Conservation (phyloP, 371 early-diverging fungal species). For the Rhizomucor miehei region DNA sequence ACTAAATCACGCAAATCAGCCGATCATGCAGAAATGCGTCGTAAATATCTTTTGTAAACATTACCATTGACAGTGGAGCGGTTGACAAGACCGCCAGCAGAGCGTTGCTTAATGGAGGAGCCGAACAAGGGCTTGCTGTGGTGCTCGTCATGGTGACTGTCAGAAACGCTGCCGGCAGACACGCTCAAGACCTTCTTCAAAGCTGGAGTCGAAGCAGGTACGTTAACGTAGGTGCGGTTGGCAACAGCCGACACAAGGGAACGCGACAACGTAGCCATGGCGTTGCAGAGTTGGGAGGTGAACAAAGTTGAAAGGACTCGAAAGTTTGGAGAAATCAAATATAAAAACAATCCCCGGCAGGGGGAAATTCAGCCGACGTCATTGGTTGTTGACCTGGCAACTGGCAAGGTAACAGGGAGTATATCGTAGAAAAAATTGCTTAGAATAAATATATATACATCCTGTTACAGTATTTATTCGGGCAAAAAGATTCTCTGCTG, state of each 20-base stretch:
- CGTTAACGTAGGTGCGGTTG: constrained; percentile 43
- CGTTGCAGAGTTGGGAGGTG: no score
- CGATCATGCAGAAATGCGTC: not conserved
- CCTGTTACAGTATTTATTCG: no score
- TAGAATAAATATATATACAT: no score
- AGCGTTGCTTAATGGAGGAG: constrained; percentile 27
- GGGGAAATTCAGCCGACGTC: no score
- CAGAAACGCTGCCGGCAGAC: constrained; percentile 21
- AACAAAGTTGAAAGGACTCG: no score
- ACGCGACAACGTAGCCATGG: constrained; percentile 50
- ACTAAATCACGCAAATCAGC: constrained; percentile 10
- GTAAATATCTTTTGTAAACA: constrained; percentile 1
- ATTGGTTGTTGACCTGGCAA: no score
- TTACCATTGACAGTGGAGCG: constrained; percentile 28
- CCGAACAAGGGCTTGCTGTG: constrained; percentile 31
- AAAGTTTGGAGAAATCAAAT: no score
- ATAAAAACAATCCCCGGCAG: no score
- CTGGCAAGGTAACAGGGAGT: no score
- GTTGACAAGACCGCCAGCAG: constrained; percentile 20
- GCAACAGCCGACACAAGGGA: constrained; percentile 43
- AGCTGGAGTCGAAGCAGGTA: constrained; percentile 43
- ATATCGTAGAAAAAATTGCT: no score
- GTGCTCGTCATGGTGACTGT: constrained; percentile 39
- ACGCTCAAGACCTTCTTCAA: constrained; percentile 37
- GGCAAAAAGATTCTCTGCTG: no score